phyloP scores from a whole-genome alignment of 768 basidiomycete genomes.

The Solioccasus polychromus region DNA sequence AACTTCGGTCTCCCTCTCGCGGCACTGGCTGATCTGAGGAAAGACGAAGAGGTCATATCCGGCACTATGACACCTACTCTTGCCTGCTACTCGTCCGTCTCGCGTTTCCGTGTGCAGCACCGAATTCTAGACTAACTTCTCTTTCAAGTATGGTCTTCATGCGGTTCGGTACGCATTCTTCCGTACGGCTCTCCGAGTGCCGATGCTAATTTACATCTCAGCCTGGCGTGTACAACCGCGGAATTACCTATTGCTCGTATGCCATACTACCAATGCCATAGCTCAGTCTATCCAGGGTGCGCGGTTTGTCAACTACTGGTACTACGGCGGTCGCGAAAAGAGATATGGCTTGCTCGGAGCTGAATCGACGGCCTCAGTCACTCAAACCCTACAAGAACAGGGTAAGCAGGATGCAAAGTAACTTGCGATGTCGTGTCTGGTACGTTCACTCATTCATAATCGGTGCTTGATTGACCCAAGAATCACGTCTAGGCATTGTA shows the following conservation, averaged over 20 bases:
- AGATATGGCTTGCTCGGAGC: constrained; percentile 42
- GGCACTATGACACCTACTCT: constrained; percentile 95
- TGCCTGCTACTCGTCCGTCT: constrained; percentile 84
- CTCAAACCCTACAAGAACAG: constrained; percentile 46
- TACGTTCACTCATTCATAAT: background rate
- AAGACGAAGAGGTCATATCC: constrained; percentile 96
- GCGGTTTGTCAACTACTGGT: constrained; percentile 89
- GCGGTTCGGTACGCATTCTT: constrained; percentile 68
- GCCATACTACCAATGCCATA: constrained; percentile 87
- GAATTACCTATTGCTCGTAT: constrained; percentile 93
- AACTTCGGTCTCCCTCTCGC: constrained; percentile 98
- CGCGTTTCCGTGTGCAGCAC: constrained; percentile 5
- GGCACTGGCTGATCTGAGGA: constrained; percentile 84
- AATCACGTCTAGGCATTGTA: constrained; percentile 10
- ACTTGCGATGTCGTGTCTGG: background rate
- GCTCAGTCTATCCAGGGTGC: constrained; percentile 82
- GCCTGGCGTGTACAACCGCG: constrained; percentile 96
- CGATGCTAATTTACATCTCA: constrained; percentile 28
- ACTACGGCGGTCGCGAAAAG: constrained; percentile 82
- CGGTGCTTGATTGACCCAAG: background rate
- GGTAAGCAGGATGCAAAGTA: constrained; percentile 32
- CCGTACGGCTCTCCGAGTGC: background rate
- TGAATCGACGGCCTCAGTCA: constrained; percentile 41
- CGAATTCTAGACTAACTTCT: constrained; percentile 9
- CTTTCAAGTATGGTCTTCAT: constrained; percentile 74